A percentile compares a stretch with the other conserved stretches of the same genome.
phyloP scores from a whole-genome alignment of 345 rosid species.

The Mercurialis annua region DNA sequence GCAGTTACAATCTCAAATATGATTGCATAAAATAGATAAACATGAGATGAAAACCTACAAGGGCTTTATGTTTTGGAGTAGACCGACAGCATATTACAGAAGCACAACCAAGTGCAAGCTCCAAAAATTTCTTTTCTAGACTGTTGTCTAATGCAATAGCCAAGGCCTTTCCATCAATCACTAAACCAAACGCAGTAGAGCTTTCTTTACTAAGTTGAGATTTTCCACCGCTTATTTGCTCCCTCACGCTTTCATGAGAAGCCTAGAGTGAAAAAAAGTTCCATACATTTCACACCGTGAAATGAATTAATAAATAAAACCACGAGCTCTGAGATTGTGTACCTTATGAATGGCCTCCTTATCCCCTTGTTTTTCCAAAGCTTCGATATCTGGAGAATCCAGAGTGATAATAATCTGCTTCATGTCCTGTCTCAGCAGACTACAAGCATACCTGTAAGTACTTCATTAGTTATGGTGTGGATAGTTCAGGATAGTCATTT shows the following conservation, averaged over 20 bases:
- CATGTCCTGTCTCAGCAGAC: constrained; percentile 75
- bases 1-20: constrained; percentile 3
- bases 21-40: not conserved
- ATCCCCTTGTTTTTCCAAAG: constrained; percentile 58
- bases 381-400: constrained; percentile 58
- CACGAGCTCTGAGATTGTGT: constrained; percentile 10
- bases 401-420: constrained; percentile 54
- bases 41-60: constrained; percentile 47
- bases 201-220: constrained; percentile 33
- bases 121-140: constrained; percentile 51
- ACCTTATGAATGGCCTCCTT: constrained; percentile 55
- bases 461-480: constrained; percentile 8
- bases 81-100: constrained; percentile 89
- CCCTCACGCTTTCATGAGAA: constrained; percentile 45
- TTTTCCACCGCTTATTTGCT: constrained; percentile 47
- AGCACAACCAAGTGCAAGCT: constrained; percentile 57
- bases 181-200: constrained; percentile 46
- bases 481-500: not conserved
- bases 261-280: constrained; percentile 38
- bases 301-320: not conserved
- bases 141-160: constrained; percentile 46
- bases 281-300: constrained; percentile 15
- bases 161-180: constrained; percentile 84
- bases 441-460: constrained; percentile 72
- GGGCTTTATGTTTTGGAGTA: constrained; percentile 93